Percentiles rank a stretch among this genome's conserved stretches.
Evolutionary conservation across 1,139 yeast species (phyloP).

Genomic region (Kodamaea fungicola): DNA sequence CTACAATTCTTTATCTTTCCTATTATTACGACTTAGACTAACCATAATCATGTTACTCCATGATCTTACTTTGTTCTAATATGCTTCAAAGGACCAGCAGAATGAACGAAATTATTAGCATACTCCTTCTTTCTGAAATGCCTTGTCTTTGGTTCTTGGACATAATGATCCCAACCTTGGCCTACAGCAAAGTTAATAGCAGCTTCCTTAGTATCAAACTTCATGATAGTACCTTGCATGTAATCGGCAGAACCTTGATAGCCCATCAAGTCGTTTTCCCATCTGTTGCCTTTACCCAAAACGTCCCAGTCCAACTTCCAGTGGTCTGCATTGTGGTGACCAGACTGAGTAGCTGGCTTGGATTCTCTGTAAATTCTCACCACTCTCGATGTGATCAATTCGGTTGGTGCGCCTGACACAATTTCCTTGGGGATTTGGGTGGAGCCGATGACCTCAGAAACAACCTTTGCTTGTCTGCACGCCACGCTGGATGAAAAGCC

Average conservation of each 20-base stretch:
- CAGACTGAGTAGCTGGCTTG: constrained; percentile 81
- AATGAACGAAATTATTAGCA: constrained; percentile 67
- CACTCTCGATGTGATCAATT: constrained; percentile 57
- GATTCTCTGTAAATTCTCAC: constrained; percentile 78
- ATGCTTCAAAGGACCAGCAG: constrained; percentile 71
- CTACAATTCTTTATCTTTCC: too few species aligned
- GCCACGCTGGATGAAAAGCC: constrained; percentile 17
- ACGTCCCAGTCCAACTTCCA: constrained; percentile 91
- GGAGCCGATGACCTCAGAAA: constrained; percentile 19
- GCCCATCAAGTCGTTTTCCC: constrained; percentile 90
- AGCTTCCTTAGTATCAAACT: constrained; percentile 71
- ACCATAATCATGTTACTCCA: background rate
- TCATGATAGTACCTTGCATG: constrained; percentile 83
- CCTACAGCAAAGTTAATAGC: constrained; percentile 79
- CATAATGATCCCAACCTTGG: constrained; percentile 83
- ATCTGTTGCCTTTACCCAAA: constrained; percentile 71
- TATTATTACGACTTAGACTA: background rate
- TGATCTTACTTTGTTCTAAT: constrained; percentile 68
- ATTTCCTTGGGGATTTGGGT: constrained; percentile 46
- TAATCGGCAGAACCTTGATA: constrained; percentile 79
- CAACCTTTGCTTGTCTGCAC: constrained; percentile 13
- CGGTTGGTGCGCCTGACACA: constrained; percentile 78
- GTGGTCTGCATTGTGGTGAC: constrained; percentile 48
- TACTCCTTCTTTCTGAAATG: constrained; percentile 75
- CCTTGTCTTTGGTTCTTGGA: constrained; percentile 77